Evolutionary conservation across 305 asterid species (phyloP), one percentile per base, ranked within the genome.

Genomic region (Fraxinus velutina): DNA sequence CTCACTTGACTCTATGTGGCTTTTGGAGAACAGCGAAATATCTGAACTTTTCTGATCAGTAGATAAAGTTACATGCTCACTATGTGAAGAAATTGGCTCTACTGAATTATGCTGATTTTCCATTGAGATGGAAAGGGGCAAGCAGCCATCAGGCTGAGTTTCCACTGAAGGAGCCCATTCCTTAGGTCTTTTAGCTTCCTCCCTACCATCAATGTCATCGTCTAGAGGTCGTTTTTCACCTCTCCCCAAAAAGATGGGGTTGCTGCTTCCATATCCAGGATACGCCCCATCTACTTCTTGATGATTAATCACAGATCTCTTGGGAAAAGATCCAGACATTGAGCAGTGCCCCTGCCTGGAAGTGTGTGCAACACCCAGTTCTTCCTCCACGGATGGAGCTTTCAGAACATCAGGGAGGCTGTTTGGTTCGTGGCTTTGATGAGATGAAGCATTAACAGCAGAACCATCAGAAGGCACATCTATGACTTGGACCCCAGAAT

Each of bases 221-320:
- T 91, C 91, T 66, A 87, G 76, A 83, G 80, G 78, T 76, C 98
- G 89, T 82, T 96, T 96, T 86, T 87, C 90, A 83, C 92, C 92
- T 81, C 87, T 87, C 50, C 86, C 93, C 81, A 36, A 76, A 70
- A 83, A 42, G 85, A 84, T 55, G 62, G 89, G 79, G 74, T 81
- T 86, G 75, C 88, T 77, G 79, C 81, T 89, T 77, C 86, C 90
- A 84, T 86, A 84, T 64, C 80, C 92, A 55, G 90, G 83, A 78
- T 85, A 76, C 68, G 84, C 88, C 80, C 68, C 87, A 29, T 79
- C 87, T 82, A 78, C 78, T 80, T 80, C 86, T 70, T 84, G 86
- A 81, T 85, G 90, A 76, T 85, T 85, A 81, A 62, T 71, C 22
- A 77, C 79, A 75, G 88, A 52, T 79, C 76, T 85, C 73, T 81